These are phyloP conservation scores for Kentomonas sorsogonicus DNA, from an alignment of 208 protist genomes.

Conservation along the genomic window DNA sequence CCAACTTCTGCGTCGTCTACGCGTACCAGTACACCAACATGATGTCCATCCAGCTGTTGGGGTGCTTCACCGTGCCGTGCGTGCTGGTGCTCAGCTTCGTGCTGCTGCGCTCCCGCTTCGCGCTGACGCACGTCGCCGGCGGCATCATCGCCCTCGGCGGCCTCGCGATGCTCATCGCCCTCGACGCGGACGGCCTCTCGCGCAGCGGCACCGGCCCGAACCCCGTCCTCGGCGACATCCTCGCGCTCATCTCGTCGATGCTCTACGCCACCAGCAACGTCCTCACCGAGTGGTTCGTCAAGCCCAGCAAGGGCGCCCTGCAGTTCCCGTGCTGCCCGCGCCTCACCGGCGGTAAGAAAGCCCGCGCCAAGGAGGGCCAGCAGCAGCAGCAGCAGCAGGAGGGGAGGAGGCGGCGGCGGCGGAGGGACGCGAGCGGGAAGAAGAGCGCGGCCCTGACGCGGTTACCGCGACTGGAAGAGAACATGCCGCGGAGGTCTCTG, in stretches of 20 bases:
- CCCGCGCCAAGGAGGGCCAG: too few species aligned
- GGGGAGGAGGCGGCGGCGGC: neutral
- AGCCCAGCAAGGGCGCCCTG: conserved; percentile 17
- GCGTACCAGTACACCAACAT: conserved; percentile 94
- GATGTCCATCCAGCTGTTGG: conserved; percentile 85
- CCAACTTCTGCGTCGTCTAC: conserved; percentile 90
- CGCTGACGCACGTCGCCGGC: conserved; percentile 76
- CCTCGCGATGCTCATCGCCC: conserved; percentile 61
- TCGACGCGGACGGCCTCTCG: conserved; percentile 68
- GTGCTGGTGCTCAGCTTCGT: conserved; percentile 87
- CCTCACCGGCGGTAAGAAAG: too few species aligned
- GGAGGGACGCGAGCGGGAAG: neutral
- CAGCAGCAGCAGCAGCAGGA: too few species aligned
- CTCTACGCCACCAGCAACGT: conserved; percentile 92
- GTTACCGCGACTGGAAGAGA: too few species aligned
- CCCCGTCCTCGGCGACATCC: conserved; percentile 75
- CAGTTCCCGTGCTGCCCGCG: too few species aligned
- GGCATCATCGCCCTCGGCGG: conserved; percentile 76
- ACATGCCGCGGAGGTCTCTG: too few species aligned
- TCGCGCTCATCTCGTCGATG: conserved; percentile 67
- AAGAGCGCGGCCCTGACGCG: too few species aligned
- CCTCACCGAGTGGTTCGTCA: conserved; percentile 85
- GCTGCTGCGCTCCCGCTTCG: conserved; percentile 76
- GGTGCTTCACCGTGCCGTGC: conserved; percentile 91
- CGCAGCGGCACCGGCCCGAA: conserved; percentile 27